Percentiles rank a stretch among this genome's conserved stretches.
These are phyloP conservation scores for Cavenderia fasciculata DNA, from an alignment of 78 protist genomes.

Conservation along the genomic window DNA sequence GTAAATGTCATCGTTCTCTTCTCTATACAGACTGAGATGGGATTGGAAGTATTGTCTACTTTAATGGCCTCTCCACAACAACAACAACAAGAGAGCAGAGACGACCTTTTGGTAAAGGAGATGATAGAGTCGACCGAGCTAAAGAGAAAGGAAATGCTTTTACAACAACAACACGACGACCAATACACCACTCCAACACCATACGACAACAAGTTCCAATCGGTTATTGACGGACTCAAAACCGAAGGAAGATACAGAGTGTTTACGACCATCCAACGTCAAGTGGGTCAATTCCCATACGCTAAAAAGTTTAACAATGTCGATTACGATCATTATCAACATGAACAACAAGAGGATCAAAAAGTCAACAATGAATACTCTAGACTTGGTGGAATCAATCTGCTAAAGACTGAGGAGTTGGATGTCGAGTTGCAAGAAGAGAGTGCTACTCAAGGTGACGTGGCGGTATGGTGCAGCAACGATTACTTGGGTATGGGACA, in stretches of 20 bases:
- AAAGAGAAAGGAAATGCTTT: not conserved
- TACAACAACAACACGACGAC: not conserved
- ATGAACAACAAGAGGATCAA: conserved; percentile 3
- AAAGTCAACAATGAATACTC: no score
- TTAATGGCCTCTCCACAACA: conserved; percentile 2
- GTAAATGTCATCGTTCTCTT: no score
- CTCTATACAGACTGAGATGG: conserved; percentile 40
- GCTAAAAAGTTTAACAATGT: conserved; percentile 40
- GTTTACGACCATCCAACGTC: conserved; percentile 73
- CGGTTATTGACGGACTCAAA: conserved; percentile 47
- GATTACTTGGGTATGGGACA: conserved; percentile 95
- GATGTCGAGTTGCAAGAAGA: not conserved
- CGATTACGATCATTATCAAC: not conserved
- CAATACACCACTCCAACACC: not conserved
- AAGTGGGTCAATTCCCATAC: conserved; percentile 73
- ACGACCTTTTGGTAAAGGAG: conserved; percentile 5
- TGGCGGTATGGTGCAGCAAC: conserved; percentile 95
- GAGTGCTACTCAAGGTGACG: not conserved
- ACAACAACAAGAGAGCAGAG: not conserved
- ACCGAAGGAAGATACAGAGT: conserved; percentile 78
- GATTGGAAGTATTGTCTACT: conserved; percentile 45
- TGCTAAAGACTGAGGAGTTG: not conserved
- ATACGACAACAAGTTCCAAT: conserved; percentile 20
- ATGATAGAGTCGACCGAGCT: conserved; percentile 45
- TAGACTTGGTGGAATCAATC: not conserved